Conservation (phyloP, 164 flowering plant species). For the Kalanchoe fedtschenkoi region DNA sequence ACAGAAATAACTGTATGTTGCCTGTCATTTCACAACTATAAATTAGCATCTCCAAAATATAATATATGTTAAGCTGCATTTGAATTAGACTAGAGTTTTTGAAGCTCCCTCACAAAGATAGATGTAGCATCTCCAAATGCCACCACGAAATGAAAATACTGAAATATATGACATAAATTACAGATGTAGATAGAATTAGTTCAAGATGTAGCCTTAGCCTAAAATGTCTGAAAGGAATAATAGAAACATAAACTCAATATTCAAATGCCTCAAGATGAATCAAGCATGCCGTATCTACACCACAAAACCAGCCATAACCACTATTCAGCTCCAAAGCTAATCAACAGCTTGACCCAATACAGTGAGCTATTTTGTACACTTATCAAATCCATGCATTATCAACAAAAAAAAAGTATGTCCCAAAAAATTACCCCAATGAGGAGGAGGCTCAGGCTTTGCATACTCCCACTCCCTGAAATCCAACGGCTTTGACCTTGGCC, state of each 20-base stretch:
- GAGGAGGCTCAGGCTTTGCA: conserved; percentile 28
- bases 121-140: too few relatives aligned
- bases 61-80: too few relatives aligned
- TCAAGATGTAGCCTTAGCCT: background rate
- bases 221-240: background rate
- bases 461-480: conserved; percentile 48
- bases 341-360: background rate
- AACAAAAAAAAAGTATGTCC: background rate
- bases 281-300: too few relatives aligned
- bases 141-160: background rate
- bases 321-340: background rate
- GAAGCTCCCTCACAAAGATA: too few relatives aligned
- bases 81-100: too few relatives aligned
- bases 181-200: background rate
- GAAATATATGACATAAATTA: background rate
- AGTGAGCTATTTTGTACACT: background rate
- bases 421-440: conserved; percentile 25
- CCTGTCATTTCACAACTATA: too few relatives aligned
- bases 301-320: too few relatives aligned
- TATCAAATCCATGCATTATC: background rate
- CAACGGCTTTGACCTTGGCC: conserved; percentile 19
- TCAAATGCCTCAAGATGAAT: too few relatives aligned
- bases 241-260: background rate
- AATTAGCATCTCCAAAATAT: too few relatives aligned
- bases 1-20: background rate